Percentiles rank a stretch among this genome's conserved stretches.
These are phyloP conservation scores for Eucalyptus sideroxylon DNA, from an alignment of 345 rosid species.

Conservation along the genomic window DNA sequence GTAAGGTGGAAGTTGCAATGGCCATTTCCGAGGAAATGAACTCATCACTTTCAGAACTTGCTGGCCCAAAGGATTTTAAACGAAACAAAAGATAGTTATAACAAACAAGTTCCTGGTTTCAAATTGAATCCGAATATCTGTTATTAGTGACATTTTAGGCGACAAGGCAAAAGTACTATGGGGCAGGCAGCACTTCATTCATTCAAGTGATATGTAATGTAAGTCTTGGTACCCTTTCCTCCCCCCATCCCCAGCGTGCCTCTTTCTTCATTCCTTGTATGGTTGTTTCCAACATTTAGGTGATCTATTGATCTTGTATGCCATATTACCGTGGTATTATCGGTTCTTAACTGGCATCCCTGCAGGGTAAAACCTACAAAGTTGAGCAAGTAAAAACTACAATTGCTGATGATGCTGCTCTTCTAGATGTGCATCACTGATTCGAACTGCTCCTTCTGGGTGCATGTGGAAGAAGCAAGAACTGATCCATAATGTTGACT, in stretches of 20 bases:
- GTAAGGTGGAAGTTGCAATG: constrained; percentile 32
- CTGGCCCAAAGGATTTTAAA: constrained; percentile 60
- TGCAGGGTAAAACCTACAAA: not conserved
- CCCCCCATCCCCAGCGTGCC: not conserved
- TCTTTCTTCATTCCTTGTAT: not conserved
- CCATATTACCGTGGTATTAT: not conserved
- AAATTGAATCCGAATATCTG: not conserved
- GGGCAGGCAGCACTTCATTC: not conserved
- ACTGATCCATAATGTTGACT: not conserved
- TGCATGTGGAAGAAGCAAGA: not conserved
- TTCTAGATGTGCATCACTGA: not conserved
- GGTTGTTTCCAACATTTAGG: not conserved
- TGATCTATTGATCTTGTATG: not conserved
- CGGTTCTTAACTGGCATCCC: not conserved
- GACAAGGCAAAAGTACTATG: not conserved
- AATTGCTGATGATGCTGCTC: not conserved
- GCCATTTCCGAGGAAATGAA: constrained; percentile 52
- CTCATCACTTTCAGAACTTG: constrained; percentile 31
- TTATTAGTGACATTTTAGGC: not conserved
- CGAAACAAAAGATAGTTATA: constrained; percentile 15
- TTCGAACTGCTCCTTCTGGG: not conserved
- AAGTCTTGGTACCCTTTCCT: not conserved
- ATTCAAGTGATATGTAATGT: not conserved
- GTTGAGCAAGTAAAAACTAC: not conserved
- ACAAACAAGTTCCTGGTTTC: not conserved